A percentile compares a stretch with the other conserved stretches of the same genome.
Evolutionary conservation across 305 asterid species (phyloP).

Genomic region (Solanum hybrid): DNA sequence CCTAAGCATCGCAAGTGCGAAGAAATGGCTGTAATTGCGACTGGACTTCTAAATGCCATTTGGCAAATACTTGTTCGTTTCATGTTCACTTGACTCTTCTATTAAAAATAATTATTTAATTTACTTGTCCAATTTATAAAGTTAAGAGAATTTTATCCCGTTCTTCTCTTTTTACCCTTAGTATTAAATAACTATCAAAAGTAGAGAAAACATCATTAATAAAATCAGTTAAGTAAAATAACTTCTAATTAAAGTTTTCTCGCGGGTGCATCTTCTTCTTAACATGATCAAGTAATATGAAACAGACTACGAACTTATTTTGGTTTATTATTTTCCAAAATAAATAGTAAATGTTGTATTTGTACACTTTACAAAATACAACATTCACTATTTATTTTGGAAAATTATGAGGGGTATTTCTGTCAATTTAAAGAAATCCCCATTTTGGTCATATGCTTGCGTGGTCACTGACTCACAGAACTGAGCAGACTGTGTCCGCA

Average conservation of each 20-base stretch:
- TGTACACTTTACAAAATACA: no score
- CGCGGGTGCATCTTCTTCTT: fast-evolving
- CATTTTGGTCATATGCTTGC: neutral
- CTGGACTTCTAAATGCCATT: neutral
- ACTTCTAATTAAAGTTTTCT: neutral
- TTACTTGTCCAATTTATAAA: neutral
- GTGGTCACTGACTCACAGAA: neutral
- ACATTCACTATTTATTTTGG: neutral
- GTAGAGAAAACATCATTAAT: neutral
- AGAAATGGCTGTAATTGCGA: no score
- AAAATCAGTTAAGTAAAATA: neutral
- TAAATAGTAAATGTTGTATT: neutral
- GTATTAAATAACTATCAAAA: neutral
- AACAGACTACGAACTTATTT: no score
- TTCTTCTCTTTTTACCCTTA: neutral
- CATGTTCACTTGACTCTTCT: no score
- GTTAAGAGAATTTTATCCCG: neutral
- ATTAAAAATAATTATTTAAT: neutral
- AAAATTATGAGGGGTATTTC: neutral
- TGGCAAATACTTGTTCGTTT: neutral
- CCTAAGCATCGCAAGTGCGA: no score
- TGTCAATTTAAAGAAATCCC: neutral
- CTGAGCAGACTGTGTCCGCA: neutral
- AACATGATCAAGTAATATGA: neutral
- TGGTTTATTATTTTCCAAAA: neutral